These are phyloP conservation scores for Pouteria campechiana DNA, from an alignment of 179 eudicot species.

Conservation along the genomic window DNA sequence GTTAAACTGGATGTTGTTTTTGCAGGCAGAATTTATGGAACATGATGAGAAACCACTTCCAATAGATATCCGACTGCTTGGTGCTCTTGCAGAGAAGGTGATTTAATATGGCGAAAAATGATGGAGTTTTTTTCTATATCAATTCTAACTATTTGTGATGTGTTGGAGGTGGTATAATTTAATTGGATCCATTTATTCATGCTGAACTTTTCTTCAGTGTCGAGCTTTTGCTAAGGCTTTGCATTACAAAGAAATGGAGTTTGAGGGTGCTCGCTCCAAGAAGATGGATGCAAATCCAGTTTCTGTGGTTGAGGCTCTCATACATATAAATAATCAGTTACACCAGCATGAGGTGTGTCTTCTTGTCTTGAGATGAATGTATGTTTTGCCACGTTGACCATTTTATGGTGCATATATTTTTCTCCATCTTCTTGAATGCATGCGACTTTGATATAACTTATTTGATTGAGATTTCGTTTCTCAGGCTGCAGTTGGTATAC, in stretches of 20 bases:
- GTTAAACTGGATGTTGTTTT: no score
- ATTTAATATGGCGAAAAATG: no score
- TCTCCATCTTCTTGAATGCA: no score
- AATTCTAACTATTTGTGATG: no score
- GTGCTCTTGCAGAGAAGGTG: slow-evolving; percentile 99
- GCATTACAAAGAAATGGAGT: slow-evolving; percentile 98
- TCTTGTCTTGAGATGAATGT: neutral
- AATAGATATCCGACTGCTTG: slow-evolving; percentile 96
- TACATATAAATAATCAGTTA: slow-evolving; percentile 93
- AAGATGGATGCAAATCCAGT: slow-evolving; percentile 94
- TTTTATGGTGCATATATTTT: slow-evolving; percentile 1
- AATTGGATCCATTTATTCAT: no score
- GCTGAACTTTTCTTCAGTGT: slow-evolving; percentile 58
- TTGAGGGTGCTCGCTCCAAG: slow-evolving; percentile 86
- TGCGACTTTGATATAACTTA: no score
- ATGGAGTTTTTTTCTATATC: no score
- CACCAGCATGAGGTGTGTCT: slow-evolving; percentile 90
- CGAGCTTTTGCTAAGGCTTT: slow-evolving; percentile 99
- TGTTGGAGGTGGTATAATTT: no score
- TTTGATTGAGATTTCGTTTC: slow-evolving; percentile 5
- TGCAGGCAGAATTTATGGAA: slow-evolving; percentile 98
- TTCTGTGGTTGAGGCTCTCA: slow-evolving; percentile 93
- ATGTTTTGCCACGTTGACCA: neutral
- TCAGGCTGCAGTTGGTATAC: slow-evolving; percentile 97
- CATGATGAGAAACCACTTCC: slow-evolving; percentile 98